Percentiles rank a stretch among this genome's conserved stretches.
Evolutionary conservation across 768 basidiomycete species (phyloP).

Genomic region (Auricularia heimuer): DNA sequence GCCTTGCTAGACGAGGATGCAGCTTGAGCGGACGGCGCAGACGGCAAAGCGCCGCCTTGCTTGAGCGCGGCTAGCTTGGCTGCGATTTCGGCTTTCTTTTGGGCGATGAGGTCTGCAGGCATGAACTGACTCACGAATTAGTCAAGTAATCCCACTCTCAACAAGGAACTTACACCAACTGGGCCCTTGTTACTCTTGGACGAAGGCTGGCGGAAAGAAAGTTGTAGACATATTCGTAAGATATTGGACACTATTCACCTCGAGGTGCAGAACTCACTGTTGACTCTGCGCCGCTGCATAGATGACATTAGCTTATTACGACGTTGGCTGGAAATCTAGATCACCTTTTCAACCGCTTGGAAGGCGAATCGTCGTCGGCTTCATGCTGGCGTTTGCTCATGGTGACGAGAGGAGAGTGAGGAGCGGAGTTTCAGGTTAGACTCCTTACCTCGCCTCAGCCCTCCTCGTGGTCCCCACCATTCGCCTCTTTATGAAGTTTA

Average conservation of each 20-base stretch:
- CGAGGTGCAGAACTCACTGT: slow-evolving; percentile 27
- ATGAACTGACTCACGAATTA: slow-evolving; percentile 26
- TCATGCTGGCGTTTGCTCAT: slow-evolving; percentile 8
- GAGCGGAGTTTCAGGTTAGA: too few species aligned
- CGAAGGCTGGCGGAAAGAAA: slow-evolving; percentile 39
- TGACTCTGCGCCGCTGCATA: slow-evolving; percentile 62
- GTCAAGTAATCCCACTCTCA: background rate
- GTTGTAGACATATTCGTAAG: slow-evolving; percentile 63
- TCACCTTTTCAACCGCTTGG: slow-evolving; percentile 43
- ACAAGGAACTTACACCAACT: background rate
- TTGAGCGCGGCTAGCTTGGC: slow-evolving; percentile 72
- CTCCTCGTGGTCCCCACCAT: too few species aligned
- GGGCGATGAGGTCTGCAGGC: slow-evolving; percentile 62
- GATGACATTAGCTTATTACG: slow-evolving; percentile 15
- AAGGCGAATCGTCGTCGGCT: slow-evolving; percentile 4
- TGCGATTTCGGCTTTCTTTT: slow-evolving; percentile 74
- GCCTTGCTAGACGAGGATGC: slow-evolving; percentile 9
- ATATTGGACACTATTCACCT: slow-evolving; percentile 63
- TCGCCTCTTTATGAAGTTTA: too few species aligned
- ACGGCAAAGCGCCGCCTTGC: slow-evolving; percentile 24
- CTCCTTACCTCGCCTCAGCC: too few species aligned
- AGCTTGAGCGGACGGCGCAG: slow-evolving; percentile 18
- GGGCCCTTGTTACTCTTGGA: slow-evolving; percentile 9
- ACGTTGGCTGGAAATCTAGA: background rate
- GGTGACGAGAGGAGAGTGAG: background rate